These are phyloP conservation scores for Geosmithia morbida DNA, from an alignment of 2,329 filamentous ascomycete species.

Conservation along the genomic window DNA sequence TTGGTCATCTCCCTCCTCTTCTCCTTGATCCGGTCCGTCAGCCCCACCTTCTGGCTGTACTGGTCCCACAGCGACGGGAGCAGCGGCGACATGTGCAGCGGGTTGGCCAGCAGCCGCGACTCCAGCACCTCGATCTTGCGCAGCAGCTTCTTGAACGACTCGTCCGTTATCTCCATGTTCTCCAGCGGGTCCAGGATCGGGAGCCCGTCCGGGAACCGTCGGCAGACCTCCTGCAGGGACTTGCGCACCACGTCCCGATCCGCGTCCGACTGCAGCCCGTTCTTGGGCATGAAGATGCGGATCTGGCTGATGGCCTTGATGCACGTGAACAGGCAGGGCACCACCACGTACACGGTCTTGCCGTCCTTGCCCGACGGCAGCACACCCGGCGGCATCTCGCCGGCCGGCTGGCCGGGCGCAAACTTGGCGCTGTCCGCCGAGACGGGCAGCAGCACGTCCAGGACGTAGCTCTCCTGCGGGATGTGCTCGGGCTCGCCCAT, in stretches of 20 bases:
- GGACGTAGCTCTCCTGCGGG: constrained; percentile 64
- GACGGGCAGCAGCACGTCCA: constrained; percentile 65
- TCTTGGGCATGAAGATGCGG: constrained; percentile 68
- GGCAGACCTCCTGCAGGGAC: constrained; percentile 62
- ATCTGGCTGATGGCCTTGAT: constrained; percentile 76
- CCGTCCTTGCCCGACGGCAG: constrained; percentile 12
- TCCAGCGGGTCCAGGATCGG: constrained; percentile 85
- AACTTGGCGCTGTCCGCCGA: constrained; percentile 35
- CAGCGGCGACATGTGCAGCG: constrained; percentile 78
- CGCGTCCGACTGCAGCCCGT: constrained; percentile 48
- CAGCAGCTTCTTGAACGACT: constrained; percentile 83
- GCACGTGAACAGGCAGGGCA: constrained; percentile 76
- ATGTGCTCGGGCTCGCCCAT: constrained; percentile 52
- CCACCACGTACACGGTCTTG: constrained; percentile 17
- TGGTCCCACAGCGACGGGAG: constrained; percentile 75
- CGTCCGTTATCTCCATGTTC: constrained; percentile 89
- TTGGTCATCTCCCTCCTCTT: constrained; percentile 77
- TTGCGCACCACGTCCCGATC: constrained; percentile 55
- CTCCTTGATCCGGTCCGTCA: constrained; percentile 68
- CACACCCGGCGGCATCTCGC: constrained; percentile 48
- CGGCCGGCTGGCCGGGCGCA: constrained; percentile 14
- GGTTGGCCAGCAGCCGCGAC: constrained; percentile 75
- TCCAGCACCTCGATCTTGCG: constrained; percentile 96
- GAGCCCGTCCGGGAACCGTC: constrained; percentile 83
- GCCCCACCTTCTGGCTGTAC: constrained; percentile 66